Evolutionary conservation across 345 rosid genomes (phyloP), one percentile per base, ranked within the genome.

Genomic region (Eucalyptus curtisii): DNA sequence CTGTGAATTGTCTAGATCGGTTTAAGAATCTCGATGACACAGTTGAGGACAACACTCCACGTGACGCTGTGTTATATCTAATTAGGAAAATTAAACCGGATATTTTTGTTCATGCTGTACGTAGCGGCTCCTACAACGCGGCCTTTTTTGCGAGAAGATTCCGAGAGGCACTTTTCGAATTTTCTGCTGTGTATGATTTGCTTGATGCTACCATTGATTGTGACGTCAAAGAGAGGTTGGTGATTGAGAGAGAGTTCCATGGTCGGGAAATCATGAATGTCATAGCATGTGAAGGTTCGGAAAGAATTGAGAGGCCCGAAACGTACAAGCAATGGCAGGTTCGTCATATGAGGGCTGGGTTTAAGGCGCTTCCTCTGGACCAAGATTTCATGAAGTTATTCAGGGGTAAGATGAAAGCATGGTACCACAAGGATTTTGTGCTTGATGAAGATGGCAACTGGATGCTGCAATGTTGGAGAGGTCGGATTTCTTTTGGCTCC

Each of bases 381-480:
- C 90, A 86, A 59, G 93, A 90, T 79, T 87, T 95, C 84, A 88
- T 96, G 90, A 90, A 91, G 64, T 88, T 40, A 9, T 88, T 93
- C 17, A 86, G 90, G 44, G 42, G 4, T 5, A 95, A 93, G 89
- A 37, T 95, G 86, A 93, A 92, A 91, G 49, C 49, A 37, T 50
- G 53, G 53, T 96, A 96, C 92, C 97, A 97, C 90, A 94, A 93
- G 88, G 97, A 97, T 90, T 97, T 95, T 87, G 92, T 94, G 40
- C 85, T 97, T 22, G 98, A 96, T 88, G 92, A 93, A 89, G 97
- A 94, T 90, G 86, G 90, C 86, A 71, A 94, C 86, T 97, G 99
- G 98, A 94, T 97, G 94, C 91, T 97, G 90, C 95, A 92, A 91
- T 97, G 99, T 80, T 97, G 99, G 99, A 97, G 96, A 92, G 99